Percentiles rank a stretch among this genome's conserved stretches.
Evolutionary conservation across 1,284 basidiomycete genomes (phyloP).

Genomic region (Stereum hirsutum): DNA sequence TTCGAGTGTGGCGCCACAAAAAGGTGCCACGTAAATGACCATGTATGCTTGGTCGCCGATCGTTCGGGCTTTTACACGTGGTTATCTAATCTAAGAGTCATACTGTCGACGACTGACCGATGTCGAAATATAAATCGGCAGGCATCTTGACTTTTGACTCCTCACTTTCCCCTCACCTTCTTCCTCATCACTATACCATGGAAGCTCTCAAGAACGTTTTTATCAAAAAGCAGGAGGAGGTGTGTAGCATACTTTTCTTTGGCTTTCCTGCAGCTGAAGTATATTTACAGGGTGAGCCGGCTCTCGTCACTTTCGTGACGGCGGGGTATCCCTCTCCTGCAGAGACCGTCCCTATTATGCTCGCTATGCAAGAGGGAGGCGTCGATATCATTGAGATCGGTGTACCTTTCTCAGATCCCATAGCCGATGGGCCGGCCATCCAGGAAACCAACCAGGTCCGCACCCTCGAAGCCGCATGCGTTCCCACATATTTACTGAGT

Average conservation of each 20-base stretch:
- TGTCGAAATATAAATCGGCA: too few species aligned
- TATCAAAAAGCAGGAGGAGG: slow-evolving; percentile 60
- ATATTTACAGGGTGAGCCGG: slow-evolving; percentile 50
- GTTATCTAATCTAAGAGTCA: too few species aligned
- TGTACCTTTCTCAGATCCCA: slow-evolving; percentile 94
- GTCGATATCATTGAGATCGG: slow-evolving; percentile 96
- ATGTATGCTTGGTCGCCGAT: too few species aligned
- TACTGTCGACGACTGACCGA: too few species aligned
- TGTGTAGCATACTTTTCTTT: slow-evolving; percentile 16
- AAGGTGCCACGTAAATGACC: too few species aligned
- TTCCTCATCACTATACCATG: slow-evolving; percentile 46
- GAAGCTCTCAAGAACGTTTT: slow-evolving; percentile 73
- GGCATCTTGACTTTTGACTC: slow-evolving; percentile 12
- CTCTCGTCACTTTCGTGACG: slow-evolving; percentile 84
- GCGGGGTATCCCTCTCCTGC: slow-evolving; percentile 78
- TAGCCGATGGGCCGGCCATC: slow-evolving; percentile 89
- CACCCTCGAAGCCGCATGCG: slow-evolving; percentile 10
- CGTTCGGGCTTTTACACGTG: too few species aligned
- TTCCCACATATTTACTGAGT: slow-evolving; percentile 4
- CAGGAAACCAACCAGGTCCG: slow-evolving; percentile 87
- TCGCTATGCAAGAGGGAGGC: slow-evolving; percentile 89
- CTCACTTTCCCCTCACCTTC: slow-evolving; percentile 3
- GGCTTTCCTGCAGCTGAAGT: slow-evolving; percentile 1
- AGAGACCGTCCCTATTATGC: slow-evolving; percentile 82
- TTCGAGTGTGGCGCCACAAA: too few species aligned